Base-by-base conservation (phyloP, 106 monocot genomes). In the Alisma plantagoaquatica region DNA sequence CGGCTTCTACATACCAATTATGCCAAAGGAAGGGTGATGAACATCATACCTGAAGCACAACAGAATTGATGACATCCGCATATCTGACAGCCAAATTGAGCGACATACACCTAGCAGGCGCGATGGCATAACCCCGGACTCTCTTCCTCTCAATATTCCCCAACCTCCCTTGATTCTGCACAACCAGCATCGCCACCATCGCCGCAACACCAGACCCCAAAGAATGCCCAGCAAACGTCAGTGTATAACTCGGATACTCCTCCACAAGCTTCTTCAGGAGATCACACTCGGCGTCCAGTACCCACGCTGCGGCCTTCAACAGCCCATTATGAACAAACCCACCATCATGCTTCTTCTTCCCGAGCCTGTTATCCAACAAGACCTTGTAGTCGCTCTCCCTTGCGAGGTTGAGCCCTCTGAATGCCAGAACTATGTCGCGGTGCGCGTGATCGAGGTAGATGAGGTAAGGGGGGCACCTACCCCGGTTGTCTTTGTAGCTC, bases 41-140 rank as follows among this genome's bases (percentile, higher is more conserved):
- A 6, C n/a, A 41, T 41, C 50, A 59, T 45, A 44, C 85, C 79
- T 86, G 85, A 2, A 86, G 69, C 27, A 80, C 69, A 21, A 86
- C 76, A 9, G 80, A 86, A 45, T 79, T 62, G 50, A 80, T 75
- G 1, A 86, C 76, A 31, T 80, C 76, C 2, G 85, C 85, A 46
- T 86, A 86, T 67, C 61, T 77, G 14, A 85, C 70, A 2, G 84
- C 84, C 12, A 85, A 63, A 29, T 67, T 63, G 25, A 85, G 59
- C 59, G 84, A 80, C 85, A 86, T 80, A 30, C 80, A 86, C 63
- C 80, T 70, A 7, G 80, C 62, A 16, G 86, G 86, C 16, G 86
- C 80, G 2, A 86, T 49, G 17, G 86, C 76, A 43, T 77, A 86
- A 45, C 86, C 73, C 25, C 67, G 25, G 10, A 80, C 68, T 48